These are phyloP conservation scores for Daldinia loculata DNA, from an alignment of 495 filamentous ascomycete genomes.

Conservation along the genomic window DNA sequence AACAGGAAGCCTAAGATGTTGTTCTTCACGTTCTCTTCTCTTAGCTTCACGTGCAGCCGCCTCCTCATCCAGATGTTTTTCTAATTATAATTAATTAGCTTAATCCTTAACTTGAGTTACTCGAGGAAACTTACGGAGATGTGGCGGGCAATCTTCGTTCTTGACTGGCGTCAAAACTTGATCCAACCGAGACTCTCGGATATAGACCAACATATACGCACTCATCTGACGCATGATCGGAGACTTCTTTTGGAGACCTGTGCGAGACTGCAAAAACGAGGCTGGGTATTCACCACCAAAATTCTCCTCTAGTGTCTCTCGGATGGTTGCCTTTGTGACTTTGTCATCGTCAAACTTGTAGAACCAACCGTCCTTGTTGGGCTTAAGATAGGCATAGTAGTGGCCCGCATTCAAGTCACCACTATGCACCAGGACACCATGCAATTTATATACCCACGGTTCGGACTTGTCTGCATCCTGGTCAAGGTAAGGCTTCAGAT, in stretches of 20 bases:
- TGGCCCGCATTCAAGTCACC: constrained; percentile 98
- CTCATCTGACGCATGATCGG: constrained; percentile 66
- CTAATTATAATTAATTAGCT: constrained; percentile 55
- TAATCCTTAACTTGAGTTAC: not conserved
- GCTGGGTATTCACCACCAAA: constrained; percentile 89
- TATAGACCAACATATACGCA: constrained; percentile 99
- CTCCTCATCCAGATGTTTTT: constrained; percentile 80
- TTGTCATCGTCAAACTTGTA: constrained; percentile 98
- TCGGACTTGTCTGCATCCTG: constrained; percentile 87
- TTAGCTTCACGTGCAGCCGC: constrained; percentile 73
- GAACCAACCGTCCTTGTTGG: constrained; percentile 89
- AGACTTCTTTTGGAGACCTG: constrained; percentile 53
- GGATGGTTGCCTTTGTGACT: constrained; percentile 89
- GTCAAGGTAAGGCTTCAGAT: constrained; percentile 87
- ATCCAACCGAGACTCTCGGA: constrained; percentile 84
- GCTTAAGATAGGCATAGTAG: constrained; percentile 98
- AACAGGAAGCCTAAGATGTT: constrained; percentile 87
- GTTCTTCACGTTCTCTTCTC: constrained; percentile 89
- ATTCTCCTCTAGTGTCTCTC: constrained; percentile 95
- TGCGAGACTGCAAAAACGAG: constrained; percentile 51
- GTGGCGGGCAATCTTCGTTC: constrained; percentile 78
- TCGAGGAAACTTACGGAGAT: constrained; percentile 70
- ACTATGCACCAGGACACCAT: constrained; percentile 95
- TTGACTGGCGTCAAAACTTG: constrained; percentile 78
- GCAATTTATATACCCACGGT: constrained; percentile 88